Conservation (phyloP, 2,329 filamentous ascomycete species). For the Mycosphaerella sp. region DNA sequence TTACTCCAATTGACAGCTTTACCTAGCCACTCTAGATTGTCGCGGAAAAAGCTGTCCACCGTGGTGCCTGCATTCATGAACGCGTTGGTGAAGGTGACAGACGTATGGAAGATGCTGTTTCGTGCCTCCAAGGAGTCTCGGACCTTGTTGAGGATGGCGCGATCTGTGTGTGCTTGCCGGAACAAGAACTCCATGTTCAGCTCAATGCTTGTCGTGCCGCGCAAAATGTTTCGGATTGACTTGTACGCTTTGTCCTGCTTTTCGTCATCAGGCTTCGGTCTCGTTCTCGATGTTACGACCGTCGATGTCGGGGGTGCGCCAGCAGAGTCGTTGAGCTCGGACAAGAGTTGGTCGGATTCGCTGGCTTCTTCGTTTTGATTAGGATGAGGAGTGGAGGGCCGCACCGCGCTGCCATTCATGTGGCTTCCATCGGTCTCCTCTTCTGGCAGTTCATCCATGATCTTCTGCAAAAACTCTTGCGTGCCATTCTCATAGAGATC, state of each 20-base stretch:
- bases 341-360: slow-evolving; percentile 55
- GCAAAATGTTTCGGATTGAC: slow-evolving; percentile 59
- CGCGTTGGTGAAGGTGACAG: slow-evolving; percentile 93
- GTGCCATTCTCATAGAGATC: slow-evolving; percentile 98
- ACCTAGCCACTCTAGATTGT: slow-evolving; percentile 95
- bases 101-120: slow-evolving; percentile 97
- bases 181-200: slow-evolving; percentile 95
- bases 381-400: slow-evolving; percentile 29
- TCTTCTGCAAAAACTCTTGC: slow-evolving; percentile 89
- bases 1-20: slow-evolving; percentile 99
- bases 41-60: slow-evolving; percentile 96
- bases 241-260: slow-evolving; percentile 51
- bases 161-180: slow-evolving; percentile 82
- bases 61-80: slow-evolving; percentile 99
- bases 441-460: slow-evolving; percentile 70
- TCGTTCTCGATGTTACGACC: slow-evolving; percentile 39
- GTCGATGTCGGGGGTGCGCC: slow-evolving; percentile 50
- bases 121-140: slow-evolving; percentile 91
- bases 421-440: slow-evolving; percentile 44
- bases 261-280: slow-evolving; percentile 41
- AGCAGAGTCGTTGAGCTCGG: slow-evolving; percentile 51
- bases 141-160: slow-evolving; percentile 90
- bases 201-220: slow-evolving; percentile 88
- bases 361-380: slow-evolving; percentile 43
- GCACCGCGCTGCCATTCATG: slow-evolving; percentile 36